These are phyloP conservation scores for Suhomyces maxii DNA, from an alignment of 1,139 yeast species.

Conservation along the genomic window DNA sequence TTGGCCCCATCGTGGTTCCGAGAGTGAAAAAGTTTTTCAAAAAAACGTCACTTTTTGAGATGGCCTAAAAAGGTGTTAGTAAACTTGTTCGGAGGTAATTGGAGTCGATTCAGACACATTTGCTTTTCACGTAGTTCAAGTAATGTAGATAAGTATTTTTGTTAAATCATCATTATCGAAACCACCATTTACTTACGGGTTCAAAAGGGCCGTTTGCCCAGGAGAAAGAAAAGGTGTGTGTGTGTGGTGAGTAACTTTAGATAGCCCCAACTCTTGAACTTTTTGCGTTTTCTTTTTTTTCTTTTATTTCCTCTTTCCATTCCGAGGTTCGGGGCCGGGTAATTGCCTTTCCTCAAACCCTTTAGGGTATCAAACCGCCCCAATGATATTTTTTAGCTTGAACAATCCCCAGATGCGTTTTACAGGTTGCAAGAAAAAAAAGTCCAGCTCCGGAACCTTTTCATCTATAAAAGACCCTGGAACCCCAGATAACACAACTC, in stretches of 20 bases:
- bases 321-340: conserved; percentile 3
- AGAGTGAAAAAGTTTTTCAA: not conserved
- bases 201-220: conserved; percentile 2
- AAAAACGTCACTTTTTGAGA: not conserved
- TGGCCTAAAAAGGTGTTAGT: conserved; percentile 4
- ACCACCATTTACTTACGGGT: conserved; percentile 1
- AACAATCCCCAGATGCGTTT: conserved; percentile 5
- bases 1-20: not conserved
- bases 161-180: conserved; percentile 11
- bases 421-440: conserved; percentile 2
- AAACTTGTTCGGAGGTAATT: not conserved
- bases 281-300: too few species aligned
- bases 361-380: not conserved
- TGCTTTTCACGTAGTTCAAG: conserved; percentile 13
- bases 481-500: not conserved
- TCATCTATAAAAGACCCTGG: not conserved
- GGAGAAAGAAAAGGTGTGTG: too few species aligned
- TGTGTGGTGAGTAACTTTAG: too few species aligned
- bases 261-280: too few species aligned
- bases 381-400: conserved; percentile 1
- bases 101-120: conserved; percentile 5
- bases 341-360: not conserved
- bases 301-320: not conserved
- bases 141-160: conserved; percentile 18
- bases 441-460: not conserved